Evolutionary conservation across 2,329 filamentous ascomycete genomes (phyloP).

Genomic region (Diaporthe velutina): DNA sequence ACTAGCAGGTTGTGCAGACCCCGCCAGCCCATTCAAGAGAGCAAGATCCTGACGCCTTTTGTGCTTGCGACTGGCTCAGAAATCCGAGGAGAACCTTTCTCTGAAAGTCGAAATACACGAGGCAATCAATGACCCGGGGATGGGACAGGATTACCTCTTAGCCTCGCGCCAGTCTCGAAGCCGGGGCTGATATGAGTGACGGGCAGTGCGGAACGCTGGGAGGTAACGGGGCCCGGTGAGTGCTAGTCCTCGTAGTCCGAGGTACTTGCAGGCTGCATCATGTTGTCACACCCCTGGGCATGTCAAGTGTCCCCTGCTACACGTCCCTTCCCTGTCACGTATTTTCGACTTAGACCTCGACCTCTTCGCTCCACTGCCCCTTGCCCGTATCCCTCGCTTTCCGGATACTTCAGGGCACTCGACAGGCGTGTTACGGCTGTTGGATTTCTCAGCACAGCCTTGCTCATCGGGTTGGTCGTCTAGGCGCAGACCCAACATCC

Average conservation of each 20-base stretch:
- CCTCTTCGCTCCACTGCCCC: constrained; percentile 4
- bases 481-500: constrained; percentile 3
- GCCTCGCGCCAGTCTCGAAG: constrained; percentile 28
- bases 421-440: neutral
- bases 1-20: constrained; percentile 6
- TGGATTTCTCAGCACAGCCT: constrained; percentile 10
- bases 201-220: constrained; percentile 25
- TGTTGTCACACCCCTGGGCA: constrained; percentile 30
- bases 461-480: constrained; percentile 1
- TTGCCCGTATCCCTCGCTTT: constrained; percentile 24
- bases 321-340: constrained; percentile 29
- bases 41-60: neutral
- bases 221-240: constrained; percentile 23
- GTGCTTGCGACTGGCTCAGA: neutral
- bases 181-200: constrained; percentile 31
- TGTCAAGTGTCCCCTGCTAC: constrained; percentile 28
- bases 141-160: constrained; percentile 27
- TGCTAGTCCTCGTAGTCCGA: constrained; percentile 30
- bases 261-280: constrained; percentile 31
- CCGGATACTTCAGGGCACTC: neutral
- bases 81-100: neutral
- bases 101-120: constrained; percentile 2
- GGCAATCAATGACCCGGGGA: constrained; percentile 20
- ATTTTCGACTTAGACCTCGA: constrained; percentile 27
- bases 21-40: neutral